Evolutionary conservation across 352 stramenopile species (phyloP).

Genomic region (Phytophthora ohioensis): DNA sequence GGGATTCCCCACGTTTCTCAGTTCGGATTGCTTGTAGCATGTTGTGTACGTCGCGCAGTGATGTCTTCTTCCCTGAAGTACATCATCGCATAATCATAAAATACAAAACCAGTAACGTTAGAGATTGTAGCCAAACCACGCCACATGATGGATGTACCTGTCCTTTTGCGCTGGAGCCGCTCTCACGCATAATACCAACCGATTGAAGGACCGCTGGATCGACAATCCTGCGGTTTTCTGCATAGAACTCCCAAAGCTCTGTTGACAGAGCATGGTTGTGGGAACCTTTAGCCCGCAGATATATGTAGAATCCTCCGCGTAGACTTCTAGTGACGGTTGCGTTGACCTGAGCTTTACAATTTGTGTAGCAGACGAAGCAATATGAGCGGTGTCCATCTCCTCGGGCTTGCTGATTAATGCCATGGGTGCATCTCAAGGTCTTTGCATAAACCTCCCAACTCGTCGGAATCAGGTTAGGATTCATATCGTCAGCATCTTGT

Average conservation of each 20-base stretch:
- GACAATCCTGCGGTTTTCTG: conserved; percentile 1
- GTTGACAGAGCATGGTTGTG: conserved; percentile 1
- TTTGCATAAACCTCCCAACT: conserved; percentile 1
- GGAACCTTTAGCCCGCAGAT: conserved; percentile 1
- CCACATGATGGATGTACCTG: too few relatives aligned
- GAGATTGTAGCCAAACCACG: neutral
- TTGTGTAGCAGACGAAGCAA: neutral
- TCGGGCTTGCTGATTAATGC: neutral
- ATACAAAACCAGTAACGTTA: conserved; percentile 8
- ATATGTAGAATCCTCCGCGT: neutral
- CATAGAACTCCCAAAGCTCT: conserved; percentile 14
- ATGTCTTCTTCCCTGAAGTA: conserved; percentile 3
- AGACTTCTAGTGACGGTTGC: neutral
- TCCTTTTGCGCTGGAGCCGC: conserved; percentile 5
- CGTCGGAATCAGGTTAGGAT: neutral
- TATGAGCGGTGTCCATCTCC: neutral
- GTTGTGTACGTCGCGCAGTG: conserved; percentile 10
- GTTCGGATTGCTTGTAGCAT: conserved; percentile 7
- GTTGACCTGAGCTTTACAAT: conserved; percentile 5
- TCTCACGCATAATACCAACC: conserved; percentile 5
- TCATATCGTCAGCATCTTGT: neutral
- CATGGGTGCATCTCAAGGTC: conserved; percentile 6
- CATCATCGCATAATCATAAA: neutral
- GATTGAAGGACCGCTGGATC: neutral
- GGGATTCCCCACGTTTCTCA: neutral